phyloP scores from a whole-genome alignment of 1,284 basidiomycete genomes.

The Melanopsichium pennsylvanicum region DNA sequence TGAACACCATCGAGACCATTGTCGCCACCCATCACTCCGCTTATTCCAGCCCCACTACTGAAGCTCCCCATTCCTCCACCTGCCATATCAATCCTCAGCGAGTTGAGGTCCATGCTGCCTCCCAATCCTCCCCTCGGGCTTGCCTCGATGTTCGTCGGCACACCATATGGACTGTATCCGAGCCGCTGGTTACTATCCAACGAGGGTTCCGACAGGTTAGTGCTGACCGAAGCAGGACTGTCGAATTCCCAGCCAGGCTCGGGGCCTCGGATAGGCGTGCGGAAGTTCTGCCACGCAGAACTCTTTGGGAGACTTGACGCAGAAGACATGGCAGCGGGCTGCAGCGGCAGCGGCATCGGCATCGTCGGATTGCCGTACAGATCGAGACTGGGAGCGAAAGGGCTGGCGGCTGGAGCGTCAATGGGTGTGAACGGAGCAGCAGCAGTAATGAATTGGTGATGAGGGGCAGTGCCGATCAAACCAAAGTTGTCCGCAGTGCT shows the following conservation, averaged over 20 bases:
- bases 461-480: conserved; percentile 1
- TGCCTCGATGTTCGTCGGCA: conserved; percentile 25
- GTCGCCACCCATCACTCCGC: conserved; percentile 6
- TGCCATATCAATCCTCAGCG: conserved; percentile 34
- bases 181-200: conserved; percentile 25
- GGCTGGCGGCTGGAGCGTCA: conserved; percentile 1
- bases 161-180: conserved; percentile 29
- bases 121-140: conserved; percentile 30
- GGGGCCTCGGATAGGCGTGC: conserved; percentile 9
- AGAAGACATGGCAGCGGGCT: conserved; percentile 10
- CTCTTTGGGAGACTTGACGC: conserved; percentile 10
- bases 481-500: conserved; percentile 42
- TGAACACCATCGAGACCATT: conserved; percentile 2
- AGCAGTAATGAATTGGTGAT: no score
- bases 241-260: conserved; percentile 34
- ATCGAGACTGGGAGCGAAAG: not conserved
- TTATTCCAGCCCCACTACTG: not conserved
- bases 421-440: conserved; percentile 5
- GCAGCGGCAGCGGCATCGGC: conserved; percentile 19
- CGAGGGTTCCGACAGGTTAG: conserved; percentile 37
- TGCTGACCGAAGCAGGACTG: conserved; percentile 34
- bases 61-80: conserved; percentile 12
- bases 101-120: conserved; percentile 28
- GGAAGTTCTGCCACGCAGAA: conserved; percentile 28
- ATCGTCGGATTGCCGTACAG: conserved; percentile 14